These are phyloP conservation scores for Pseudogymnoascus sp. DNA, from an alignment of 2,329 filamentous ascomycete species.

Conservation along the genomic window DNA sequence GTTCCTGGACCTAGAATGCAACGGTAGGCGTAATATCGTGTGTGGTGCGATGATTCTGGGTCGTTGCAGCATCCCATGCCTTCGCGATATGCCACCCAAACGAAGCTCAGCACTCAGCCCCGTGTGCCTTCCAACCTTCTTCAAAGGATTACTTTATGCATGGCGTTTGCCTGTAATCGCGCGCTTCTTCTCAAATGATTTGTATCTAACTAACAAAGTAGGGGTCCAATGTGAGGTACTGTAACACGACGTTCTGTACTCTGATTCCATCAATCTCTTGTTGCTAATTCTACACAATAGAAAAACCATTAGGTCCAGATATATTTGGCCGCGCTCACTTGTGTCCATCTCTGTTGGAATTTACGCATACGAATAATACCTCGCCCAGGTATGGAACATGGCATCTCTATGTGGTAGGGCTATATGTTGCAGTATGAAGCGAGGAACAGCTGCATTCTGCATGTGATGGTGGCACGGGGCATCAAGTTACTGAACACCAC, in stretches of 20 bases:
- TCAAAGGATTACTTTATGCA: background rate
- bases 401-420: background rate
- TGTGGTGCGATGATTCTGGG: background rate
- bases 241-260: background rate
- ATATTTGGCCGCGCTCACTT: background rate
- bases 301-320: background rate
- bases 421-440: background rate
- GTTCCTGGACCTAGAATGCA: background rate
- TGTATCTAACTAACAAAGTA: background rate
- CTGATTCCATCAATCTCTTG: background rate
- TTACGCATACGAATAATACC: background rate
- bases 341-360: background rate
- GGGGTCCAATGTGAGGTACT: background rate
- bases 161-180: background rate
- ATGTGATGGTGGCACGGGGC: constrained; percentile 2
- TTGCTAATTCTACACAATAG: background rate
- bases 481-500: background rate
- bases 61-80: background rate
- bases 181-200: background rate
- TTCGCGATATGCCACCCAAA: background rate
- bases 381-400: background rate
- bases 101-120: background rate
- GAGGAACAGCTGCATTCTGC: background rate
- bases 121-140: background rate
- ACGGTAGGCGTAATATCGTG: background rate